Evolutionary conservation across 805 yeast species (phyloP), one percentile per base, ranked within the genome.

Genomic region (Isabelozyma gotoi): DNA sequence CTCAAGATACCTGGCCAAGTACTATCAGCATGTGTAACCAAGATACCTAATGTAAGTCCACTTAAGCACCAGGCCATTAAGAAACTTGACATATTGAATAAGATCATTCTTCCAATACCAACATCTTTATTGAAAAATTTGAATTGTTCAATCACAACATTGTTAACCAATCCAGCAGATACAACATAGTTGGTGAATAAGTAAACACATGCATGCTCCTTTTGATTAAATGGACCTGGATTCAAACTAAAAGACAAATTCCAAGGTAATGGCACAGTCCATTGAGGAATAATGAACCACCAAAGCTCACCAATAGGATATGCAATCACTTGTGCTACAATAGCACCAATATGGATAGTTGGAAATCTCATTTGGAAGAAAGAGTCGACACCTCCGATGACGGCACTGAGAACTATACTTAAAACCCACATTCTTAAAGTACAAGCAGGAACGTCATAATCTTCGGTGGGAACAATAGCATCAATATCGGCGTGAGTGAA

Each of bases 281-380:
- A 38, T 37, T 15, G 14, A 19, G 45, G 45, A 15, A 36, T 6
- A 8, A 36, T 14, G 20, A 19, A 24, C 31, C 20, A 36, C 39
- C 39, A 36, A n/a, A 36, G n/a, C 19, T 44, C 46, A 1, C 63
- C 65, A 12, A 57, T 42, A 7, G 64, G 64, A 35, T 40, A 60
- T 14, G 62, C 50, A 19, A 60, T 40, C 20, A 59, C 48, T 35
- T 56, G 59, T 10, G 60, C 57, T n/a, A 60, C 65, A 18, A 59
- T 50, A 27, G 51, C 55, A 2, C 56, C 48, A 24, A 60, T 59
- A 29, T 55, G 43, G 42, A 60, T 47, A 7, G 60, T 46, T 4
- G 65, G 65, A 37, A 53, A 60, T 37, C 62, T 51, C 39, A 60
- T 43, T 7, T 57, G 50, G 35, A 60, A 60, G 39, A 59, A 54